Evolutionary conservation across 345 rosid species (phyloP).

Genomic region (Gossypium australe): DNA sequence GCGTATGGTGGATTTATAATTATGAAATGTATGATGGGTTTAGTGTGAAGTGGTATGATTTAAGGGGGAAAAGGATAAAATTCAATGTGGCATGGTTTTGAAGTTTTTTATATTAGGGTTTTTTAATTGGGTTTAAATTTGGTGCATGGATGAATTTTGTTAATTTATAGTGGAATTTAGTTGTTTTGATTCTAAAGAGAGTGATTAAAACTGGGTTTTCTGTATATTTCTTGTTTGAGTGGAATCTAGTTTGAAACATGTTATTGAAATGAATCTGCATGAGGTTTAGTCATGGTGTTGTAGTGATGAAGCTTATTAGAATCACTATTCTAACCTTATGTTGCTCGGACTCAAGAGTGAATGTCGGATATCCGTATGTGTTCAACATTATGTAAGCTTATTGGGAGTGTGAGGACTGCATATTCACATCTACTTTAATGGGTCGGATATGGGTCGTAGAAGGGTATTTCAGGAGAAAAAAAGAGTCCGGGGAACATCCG

Average conservation of each 20-base stretch:
- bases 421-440: not conserved
- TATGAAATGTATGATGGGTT: not conserved
- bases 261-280: not conserved
- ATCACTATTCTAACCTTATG: not conserved
- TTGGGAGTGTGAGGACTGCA: not conserved
- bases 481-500: not conserved
- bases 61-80: not conserved
- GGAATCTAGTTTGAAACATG: not conserved
- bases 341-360: not conserved
- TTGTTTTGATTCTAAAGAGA: not conserved
- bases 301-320: not conserved
- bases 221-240: not conserved
- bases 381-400: not conserved
- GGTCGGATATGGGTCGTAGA: not conserved
- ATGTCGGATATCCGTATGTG: not conserved
- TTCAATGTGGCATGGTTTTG: not conserved
- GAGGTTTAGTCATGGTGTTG: not conserved
- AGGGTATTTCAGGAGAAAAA: not conserved
- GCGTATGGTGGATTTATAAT: not conserved
- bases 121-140: not conserved
- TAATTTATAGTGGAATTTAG: not conserved
- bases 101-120: not conserved
- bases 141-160: not conserved
- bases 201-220: not conserved
- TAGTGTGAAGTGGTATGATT: not conserved